A percentile compares a stretch with the other conserved stretches of the same genome.
Evolutionary conservation across 2,329 filamentous ascomycete genomes (phyloP).

Genomic region (Colletotrichum australisinense): DNA sequence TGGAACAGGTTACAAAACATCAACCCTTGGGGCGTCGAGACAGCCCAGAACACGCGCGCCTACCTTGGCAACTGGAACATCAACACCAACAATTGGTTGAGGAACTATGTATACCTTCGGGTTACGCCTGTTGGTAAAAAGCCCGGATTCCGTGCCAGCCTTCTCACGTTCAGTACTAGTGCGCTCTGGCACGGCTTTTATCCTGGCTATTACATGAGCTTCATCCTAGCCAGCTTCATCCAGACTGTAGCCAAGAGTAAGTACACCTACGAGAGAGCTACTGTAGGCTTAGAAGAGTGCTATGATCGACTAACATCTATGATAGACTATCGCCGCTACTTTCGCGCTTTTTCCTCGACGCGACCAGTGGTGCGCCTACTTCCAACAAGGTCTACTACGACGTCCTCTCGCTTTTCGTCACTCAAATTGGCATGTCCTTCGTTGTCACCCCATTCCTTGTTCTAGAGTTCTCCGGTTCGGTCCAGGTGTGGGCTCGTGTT

Average conservation of each 20-base stretch:
- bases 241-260: conserved; percentile 95
- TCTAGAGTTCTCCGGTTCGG: conserved; percentile 76
- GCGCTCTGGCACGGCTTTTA: conserved; percentile 99
- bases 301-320: conserved; percentile 34
- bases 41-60: conserved; percentile 91
- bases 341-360: conserved; percentile 94
- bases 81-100: conserved; percentile 96
- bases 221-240: conserved; percentile 88
- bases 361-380: conserved; percentile 76
- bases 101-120: conserved; percentile 94
- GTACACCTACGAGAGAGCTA: conserved; percentile 47
- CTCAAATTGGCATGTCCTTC: conserved; percentile 87
- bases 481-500: conserved; percentile 84
- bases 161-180: conserved; percentile 94
- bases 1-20: conserved; percentile 94
- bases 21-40: conserved; percentile 85
- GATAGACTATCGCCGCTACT: conserved; percentile 85
- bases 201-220: conserved; percentile 93
- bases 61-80: conserved; percentile 98
- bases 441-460: conserved; percentile 87
- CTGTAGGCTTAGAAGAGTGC: conserved; percentile 16
- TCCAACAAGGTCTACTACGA: conserved; percentile 89
- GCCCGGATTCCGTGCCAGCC: conserved; percentile 91
- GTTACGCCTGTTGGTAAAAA: conserved; percentile 97
- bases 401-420: conserved; percentile 77